These are phyloP conservation scores for Cyclanthera cordifolia DNA, from an alignment of 306 rosid species.

Conservation along the genomic window DNA sequence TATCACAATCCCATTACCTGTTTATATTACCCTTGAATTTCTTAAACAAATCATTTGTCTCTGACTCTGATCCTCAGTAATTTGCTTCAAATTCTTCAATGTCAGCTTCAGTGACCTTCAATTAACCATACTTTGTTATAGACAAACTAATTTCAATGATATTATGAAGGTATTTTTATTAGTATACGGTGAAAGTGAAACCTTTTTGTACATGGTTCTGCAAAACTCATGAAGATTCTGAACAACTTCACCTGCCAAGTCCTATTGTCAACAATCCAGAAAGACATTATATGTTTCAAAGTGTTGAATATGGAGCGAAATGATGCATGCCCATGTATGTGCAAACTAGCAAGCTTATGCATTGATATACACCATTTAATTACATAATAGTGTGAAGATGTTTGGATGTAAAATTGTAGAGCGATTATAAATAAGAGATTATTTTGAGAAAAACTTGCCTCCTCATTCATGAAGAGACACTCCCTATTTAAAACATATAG, in stretches of 20 bases:
- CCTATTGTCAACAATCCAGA: slow-evolving; percentile 36
- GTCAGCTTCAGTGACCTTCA: slow-evolving; percentile 75
- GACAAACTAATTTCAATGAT: neutral
- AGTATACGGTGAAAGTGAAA: slow-evolving; percentile 16
- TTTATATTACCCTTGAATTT: slow-evolving; percentile 73
- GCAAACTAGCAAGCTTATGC: neutral
- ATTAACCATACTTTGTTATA: neutral
- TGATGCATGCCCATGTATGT: neutral
- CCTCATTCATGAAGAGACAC: no score
- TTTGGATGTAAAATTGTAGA: no score
- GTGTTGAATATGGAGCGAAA: neutral
- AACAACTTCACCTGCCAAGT: slow-evolving; percentile 62
- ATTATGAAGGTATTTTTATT: neutral
- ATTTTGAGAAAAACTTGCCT: no score
- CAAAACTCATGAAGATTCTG: slow-evolving; percentile 48
- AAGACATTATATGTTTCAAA: neutral
- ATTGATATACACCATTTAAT: neutral
- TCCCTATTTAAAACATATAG: no score
- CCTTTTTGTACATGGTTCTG: slow-evolving; percentile 59
- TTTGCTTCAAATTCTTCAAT: slow-evolving; percentile 80
- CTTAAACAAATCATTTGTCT: slow-evolving; percentile 55
- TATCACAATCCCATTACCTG: slow-evolving; percentile 22
- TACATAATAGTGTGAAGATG: no score
- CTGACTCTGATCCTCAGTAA: slow-evolving; percentile 71
- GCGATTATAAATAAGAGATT: no score